phyloP scores from a whole-genome alignment of 2,329 filamentous ascomycete genomes.

The Elsinoe fawcettii region DNA sequence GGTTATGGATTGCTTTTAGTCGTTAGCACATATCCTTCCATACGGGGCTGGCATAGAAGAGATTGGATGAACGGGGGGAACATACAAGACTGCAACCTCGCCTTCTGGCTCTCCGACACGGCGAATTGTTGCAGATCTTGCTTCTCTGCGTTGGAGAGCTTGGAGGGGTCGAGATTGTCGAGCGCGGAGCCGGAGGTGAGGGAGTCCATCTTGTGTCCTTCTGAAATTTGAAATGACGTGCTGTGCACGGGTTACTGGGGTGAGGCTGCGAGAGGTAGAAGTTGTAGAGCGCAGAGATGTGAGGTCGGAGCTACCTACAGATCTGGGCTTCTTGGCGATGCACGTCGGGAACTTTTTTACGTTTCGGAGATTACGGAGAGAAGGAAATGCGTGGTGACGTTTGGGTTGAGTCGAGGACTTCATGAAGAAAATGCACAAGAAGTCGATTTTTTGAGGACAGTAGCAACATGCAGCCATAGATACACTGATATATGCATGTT shows the following conservation, averaged over 20 bases:
- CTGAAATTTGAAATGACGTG: too few species aligned
- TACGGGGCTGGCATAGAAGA: too few species aligned
- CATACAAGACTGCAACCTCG: slow-evolving; percentile 51
- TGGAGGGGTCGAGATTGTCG: slow-evolving; percentile 55
- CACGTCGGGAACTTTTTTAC: background rate
- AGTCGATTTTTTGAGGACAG: too few species aligned
- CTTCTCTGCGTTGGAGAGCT: slow-evolving; percentile 75
- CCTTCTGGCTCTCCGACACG: slow-evolving; percentile 75
- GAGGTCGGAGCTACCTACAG: background rate
- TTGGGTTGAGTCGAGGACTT: background rate
- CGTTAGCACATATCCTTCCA: slow-evolving; percentile 18
- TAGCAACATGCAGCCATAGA: too few species aligned
- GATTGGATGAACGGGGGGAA: background rate
- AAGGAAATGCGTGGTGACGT: background rate
- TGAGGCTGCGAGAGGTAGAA: background rate
- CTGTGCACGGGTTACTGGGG: too few species aligned
- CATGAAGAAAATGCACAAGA: too few species aligned
- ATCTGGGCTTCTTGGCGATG: slow-evolving; percentile 7
- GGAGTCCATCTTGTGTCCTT: too few species aligned
- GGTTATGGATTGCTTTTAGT: slow-evolving; percentile 49
- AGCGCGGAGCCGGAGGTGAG: slow-evolving; percentile 35
- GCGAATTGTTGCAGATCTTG: slow-evolving; percentile 81
- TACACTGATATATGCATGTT: too few species aligned
- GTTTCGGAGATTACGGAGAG: slow-evolving; percentile 2
- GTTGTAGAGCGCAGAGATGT: background rate